These are phyloP conservation scores for Primulina huaijiensis DNA, from an alignment of 257 asterid genomes.

Conservation along the genomic window DNA sequence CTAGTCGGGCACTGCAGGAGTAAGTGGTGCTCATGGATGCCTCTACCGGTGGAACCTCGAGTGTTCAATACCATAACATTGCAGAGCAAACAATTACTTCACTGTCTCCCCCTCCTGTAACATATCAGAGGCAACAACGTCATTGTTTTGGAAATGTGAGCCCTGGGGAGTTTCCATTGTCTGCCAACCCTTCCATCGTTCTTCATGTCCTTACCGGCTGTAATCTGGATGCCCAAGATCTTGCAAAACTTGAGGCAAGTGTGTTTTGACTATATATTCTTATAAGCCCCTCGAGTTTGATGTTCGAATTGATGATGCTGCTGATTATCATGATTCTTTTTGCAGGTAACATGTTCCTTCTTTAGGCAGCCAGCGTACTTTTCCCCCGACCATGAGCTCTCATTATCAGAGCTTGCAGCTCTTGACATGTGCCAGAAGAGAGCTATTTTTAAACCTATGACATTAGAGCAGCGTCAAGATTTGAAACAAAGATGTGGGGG, in stretches of 20 bases:
- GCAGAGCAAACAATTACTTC: conserved; percentile 61
- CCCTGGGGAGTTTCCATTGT: conserved; percentile 97
- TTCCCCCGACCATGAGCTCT: conserved; percentile 78
- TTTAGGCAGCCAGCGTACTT: conserved; percentile 87
- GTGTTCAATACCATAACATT: conserved; percentile 67
- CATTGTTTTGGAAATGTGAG: conserved; percentile 73
- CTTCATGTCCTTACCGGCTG: conserved; percentile 91
- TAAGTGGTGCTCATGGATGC: conserved; percentile 96
- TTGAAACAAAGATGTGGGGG: conserved; percentile 85
- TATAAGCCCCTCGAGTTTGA: conserved; percentile 7
- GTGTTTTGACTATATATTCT: conserved; percentile 17
- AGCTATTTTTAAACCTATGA: conserved; percentile 89
- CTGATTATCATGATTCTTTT: conserved; percentile 48
- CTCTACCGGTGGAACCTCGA: conserved; percentile 71
- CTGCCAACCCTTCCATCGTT: conserved; percentile 90
- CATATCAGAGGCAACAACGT: conserved; percentile 60
- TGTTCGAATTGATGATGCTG: conserved; percentile 63
- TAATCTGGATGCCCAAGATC: conserved; percentile 86
- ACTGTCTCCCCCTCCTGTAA: conserved; percentile 41
- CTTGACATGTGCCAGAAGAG: conserved; percentile 94
- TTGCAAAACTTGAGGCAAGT: conserved; percentile 98
- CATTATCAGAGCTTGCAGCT: conserved; percentile 95
- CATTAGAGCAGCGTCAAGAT: conserved; percentile 45
- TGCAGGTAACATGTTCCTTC: conserved; percentile 92
- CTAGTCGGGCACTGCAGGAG: conserved; percentile 58